A percentile compares a stretch with the other conserved stretches of the same genome.
These are phyloP conservation scores for Eustoma russellianum DNA, from an alignment of 257 asterid genomes.

Conservation along the genomic window DNA sequence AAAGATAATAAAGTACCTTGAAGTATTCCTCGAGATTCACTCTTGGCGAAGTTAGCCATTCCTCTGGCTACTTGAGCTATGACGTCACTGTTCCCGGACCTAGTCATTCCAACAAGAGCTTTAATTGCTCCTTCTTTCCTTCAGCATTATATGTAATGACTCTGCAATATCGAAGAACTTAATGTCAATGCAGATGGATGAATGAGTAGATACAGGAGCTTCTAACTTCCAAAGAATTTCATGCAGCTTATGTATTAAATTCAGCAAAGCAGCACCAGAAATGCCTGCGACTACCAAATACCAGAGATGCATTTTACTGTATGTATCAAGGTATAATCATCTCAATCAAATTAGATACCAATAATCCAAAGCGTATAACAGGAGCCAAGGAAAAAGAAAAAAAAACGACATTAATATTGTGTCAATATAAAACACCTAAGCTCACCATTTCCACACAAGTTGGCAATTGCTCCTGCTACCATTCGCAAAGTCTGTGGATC, in stretches of 20 bases:
- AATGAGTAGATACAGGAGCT: neutral
- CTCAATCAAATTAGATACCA: no score
- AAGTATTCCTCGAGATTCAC: slow-evolving; percentile 75
- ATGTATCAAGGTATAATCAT: no score
- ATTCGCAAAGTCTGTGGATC: slow-evolving; percentile 87
- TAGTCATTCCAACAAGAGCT: slow-evolving; percentile 60
- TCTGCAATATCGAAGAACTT: slow-evolving; percentile 30
- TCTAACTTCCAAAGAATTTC: no score
- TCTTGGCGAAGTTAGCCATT: slow-evolving; percentile 80
- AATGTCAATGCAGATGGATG: neutral
- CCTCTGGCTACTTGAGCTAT: slow-evolving; percentile 86
- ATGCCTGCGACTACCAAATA: no score
- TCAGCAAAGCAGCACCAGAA: no score
- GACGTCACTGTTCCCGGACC: slow-evolving; percentile 55
- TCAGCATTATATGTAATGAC: slow-evolving; percentile 46
- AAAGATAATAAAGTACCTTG: slow-evolving; percentile 38
- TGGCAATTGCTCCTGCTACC: slow-evolving; percentile 97
- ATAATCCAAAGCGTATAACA: neutral
- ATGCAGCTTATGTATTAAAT: no score
- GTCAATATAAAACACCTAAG: neutral
- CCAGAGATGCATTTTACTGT: no score
- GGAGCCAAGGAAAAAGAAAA: neutral
- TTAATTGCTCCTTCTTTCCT: slow-evolving; percentile 74
- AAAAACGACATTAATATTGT: neutral
- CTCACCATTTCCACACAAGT: slow-evolving; percentile 89